Conservation (phyloP, 2,329 filamentous ascomycete genomes). For the Hypoxylon sp. region DNA sequence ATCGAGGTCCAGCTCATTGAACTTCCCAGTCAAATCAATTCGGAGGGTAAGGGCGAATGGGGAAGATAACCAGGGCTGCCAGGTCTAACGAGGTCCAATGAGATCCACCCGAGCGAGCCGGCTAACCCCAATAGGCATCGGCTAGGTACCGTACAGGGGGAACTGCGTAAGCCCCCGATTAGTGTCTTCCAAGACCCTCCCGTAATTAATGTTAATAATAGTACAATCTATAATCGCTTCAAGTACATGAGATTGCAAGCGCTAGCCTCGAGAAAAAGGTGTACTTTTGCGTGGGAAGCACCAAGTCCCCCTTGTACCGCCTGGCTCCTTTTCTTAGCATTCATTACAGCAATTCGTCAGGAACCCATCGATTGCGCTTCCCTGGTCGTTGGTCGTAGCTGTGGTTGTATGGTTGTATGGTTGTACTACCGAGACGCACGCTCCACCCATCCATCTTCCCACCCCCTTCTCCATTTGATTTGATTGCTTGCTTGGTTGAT, state of each 20-base stretch:
- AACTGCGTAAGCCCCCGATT: conserved; percentile 34
- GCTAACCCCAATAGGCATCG: conserved; percentile 37
- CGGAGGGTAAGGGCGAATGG: conserved; percentile 31
- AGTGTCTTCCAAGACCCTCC: conserved; percentile 10
- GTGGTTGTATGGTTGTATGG: background rate
- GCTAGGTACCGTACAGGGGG: conserved; percentile 32
- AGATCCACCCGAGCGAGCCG: conserved; percentile 17
- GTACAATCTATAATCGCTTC: conserved; percentile 27
- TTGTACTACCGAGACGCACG: conserved; percentile 25
- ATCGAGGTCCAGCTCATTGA: conserved; percentile 32
- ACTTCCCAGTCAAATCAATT: conserved; percentile 36
- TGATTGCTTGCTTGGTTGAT: conserved; percentile 39
- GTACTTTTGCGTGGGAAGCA: conserved; percentile 1
- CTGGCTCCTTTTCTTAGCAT: conserved; percentile 20
- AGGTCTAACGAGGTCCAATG: conserved; percentile 2
- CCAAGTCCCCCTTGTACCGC: conserved; percentile 12
- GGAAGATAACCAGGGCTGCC: conserved; percentile 18
- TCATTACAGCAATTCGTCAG: conserved; percentile 31
- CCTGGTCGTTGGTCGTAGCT: background rate
- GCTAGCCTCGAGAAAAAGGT: background rate
- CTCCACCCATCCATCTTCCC: conserved; percentile 36
- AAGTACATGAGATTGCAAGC: conserved; percentile 25
- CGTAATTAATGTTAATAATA: conserved; percentile 29
- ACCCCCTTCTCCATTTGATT: conserved; percentile 38
- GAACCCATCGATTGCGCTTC: conserved; percentile 21